A percentile compares a stretch with the other conserved stretches of the same genome.
Conservation (phyloP, 305 asterid species). For the Plantago coronopus region DNA sequence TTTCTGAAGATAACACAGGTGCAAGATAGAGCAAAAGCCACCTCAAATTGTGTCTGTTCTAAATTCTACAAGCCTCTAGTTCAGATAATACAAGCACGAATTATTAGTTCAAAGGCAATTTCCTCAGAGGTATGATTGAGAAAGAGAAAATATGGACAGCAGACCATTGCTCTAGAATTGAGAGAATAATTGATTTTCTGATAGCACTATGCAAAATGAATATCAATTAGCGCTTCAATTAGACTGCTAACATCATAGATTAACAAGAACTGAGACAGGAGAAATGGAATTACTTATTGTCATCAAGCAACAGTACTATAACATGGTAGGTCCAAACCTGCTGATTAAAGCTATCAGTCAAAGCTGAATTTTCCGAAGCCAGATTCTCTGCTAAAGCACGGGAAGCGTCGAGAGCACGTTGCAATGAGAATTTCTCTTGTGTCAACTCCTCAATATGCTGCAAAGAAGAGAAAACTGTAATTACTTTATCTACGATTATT, state of each 20-base stretch:
- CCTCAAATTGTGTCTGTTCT: neutral
- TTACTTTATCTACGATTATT: constrained; percentile 1
- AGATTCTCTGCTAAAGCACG: constrained; percentile 79
- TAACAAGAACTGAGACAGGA: neutral
- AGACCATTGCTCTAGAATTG: neutral
- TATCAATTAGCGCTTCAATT: neutral
- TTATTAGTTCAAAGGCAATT: neutral
- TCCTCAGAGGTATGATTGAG: neutral
- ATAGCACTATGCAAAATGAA: neutral
- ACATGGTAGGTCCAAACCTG: constrained; percentile 49
- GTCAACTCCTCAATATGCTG: constrained; percentile 99
- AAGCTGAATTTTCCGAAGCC: constrained; percentile 93
- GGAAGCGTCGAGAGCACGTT: constrained; percentile 95
- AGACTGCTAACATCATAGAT: neutral
- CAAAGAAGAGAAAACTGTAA: constrained; percentile 16
- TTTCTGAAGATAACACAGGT: neutral
- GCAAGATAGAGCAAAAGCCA: neutral
- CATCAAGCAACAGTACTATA: constrained; percentile 12
- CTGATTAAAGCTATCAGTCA: constrained; percentile 86
- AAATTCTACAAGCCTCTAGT: neutral
- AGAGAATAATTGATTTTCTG: neutral
- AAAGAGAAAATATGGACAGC: neutral
- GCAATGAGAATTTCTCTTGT: constrained; percentile 93
- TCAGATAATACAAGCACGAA: neutral
- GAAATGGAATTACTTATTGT: neutral